These are phyloP conservation scores for Russula earlei DNA, from an alignment of 768 basidiomycete genomes.

Conservation along the genomic window DNA sequence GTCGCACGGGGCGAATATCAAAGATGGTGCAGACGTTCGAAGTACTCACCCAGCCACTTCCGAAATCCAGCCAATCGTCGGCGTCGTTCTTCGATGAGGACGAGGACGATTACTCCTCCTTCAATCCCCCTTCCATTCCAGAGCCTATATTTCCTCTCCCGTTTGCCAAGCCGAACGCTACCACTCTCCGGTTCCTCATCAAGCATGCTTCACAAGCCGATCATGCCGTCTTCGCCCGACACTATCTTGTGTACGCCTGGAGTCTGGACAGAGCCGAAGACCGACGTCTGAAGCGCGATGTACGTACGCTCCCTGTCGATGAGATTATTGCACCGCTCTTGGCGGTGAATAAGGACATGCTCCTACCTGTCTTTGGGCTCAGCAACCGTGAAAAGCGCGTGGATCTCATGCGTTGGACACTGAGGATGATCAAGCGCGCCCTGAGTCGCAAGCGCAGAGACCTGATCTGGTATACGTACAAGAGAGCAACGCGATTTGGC, in stretches of 20 bases:
- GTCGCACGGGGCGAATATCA: conserved; percentile 47
- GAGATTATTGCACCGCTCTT: conserved; percentile 43
- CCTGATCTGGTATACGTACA: conserved; percentile 33
- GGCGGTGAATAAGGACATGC: conserved; percentile 42
- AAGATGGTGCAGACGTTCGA: conserved; percentile 71
- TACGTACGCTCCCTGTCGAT: conserved; percentile 25
- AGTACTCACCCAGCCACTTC: conserved; percentile 64
- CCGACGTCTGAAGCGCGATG: conserved; percentile 28
- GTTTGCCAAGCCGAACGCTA: conserved; percentile 52
- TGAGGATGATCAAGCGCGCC: conserved; percentile 35
- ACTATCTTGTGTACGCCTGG: conserved; percentile 53
- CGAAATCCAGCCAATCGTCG: conserved; percentile 34
- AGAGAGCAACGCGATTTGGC: conserved; percentile 18
- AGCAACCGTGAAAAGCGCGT: conserved; percentile 51
- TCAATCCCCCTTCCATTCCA: conserved; percentile 31
- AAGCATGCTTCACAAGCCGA: conserved; percentile 42
- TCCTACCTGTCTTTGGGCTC: conserved; percentile 49
- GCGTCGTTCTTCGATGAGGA: conserved; percentile 53
- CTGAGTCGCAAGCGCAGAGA: conserved; percentile 42
- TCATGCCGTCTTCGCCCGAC: conserved; percentile 48
- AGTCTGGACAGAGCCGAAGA: conserved; percentile 32
- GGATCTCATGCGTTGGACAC: conserved; percentile 53
- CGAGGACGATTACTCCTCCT: conserved; percentile 53
- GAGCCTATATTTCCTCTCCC: conserved; percentile 29
- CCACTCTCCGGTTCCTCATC: conserved; percentile 53